A percentile compares a stretch with the other conserved stretches of the same genome.
phyloP scores from a whole-genome alignment of 2,329 filamentous ascomycete species.

The Tolypocladium inflatum region DNA sequence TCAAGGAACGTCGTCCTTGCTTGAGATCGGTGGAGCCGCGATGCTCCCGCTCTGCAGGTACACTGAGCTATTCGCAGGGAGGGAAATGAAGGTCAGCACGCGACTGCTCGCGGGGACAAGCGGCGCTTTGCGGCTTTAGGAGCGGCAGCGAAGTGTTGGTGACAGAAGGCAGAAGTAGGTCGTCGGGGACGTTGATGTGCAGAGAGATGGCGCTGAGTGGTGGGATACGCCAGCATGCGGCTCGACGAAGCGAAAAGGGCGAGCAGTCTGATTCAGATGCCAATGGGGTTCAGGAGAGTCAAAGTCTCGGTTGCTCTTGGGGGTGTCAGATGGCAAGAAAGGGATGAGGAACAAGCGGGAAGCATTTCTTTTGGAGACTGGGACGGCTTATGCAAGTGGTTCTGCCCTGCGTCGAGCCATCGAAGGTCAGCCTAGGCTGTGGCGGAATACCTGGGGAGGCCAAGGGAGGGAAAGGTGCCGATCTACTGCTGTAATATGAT shows the following conservation, averaged over 20 bases:
- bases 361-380: constrained; percentile 24
- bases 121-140: not conserved
- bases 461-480: constrained; percentile 4
- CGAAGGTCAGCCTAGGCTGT: constrained; percentile 4
- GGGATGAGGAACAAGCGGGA: constrained; percentile 16
- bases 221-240: constrained; percentile 2
- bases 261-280: constrained; percentile 12
- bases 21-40: constrained; percentile 2
- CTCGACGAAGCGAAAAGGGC: constrained; percentile 8
- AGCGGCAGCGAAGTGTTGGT: not conserved
- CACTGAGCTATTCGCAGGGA: constrained; percentile 11
- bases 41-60: constrained; percentile 9
- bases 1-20: constrained; percentile 7
- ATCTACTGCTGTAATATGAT: not conserved
- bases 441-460: constrained; percentile 1
- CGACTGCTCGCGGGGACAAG: not conserved
- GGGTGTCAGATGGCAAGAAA: constrained; percentile 12
- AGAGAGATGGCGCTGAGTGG: constrained; percentile 10
- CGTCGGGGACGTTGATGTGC: constrained; percentile 5
- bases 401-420: constrained; percentile 18
- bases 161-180: not conserved
- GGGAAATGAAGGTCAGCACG: constrained; percentile 12
- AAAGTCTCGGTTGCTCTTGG: constrained; percentile 17
- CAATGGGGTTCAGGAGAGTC: constrained; percentile 16
- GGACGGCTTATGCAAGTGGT: constrained; percentile 20